A percentile compares a stretch with the other conserved stretches of the same genome.
These are phyloP conservation scores for Helianthus tuberosus DNA, from an alignment of 129 eudicot species.

Conservation along the genomic window DNA sequence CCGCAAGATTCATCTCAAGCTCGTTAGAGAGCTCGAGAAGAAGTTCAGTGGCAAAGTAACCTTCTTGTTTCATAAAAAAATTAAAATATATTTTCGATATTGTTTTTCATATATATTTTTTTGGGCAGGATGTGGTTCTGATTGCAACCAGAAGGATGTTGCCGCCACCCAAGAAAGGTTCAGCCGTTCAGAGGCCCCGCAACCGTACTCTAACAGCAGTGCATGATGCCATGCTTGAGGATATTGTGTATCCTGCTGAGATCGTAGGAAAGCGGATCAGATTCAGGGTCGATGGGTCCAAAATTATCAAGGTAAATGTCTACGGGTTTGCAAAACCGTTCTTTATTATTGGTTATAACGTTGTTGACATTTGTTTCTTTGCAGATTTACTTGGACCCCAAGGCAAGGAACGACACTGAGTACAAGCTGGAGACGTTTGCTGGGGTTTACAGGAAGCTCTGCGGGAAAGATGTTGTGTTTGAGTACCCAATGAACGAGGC, in stretches of 20 bases:
- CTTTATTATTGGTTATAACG: not conserved
- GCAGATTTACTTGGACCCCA: conserved; percentile 75
- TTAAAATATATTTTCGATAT: no score
- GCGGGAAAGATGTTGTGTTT: conserved; percentile 74
- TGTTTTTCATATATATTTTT: not conserved
- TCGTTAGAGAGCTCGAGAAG: conserved; percentile 93
- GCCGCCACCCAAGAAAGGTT: conserved; percentile 77
- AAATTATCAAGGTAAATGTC: conserved; percentile 59
- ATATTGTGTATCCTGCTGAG: conserved; percentile 68
- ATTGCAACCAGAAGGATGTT: conserved; percentile 70
- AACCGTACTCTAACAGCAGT: conserved; percentile 70
- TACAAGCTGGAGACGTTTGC: conserved; percentile 78
- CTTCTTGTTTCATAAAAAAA: not conserved
- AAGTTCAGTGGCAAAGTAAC: conserved; percentile 92
- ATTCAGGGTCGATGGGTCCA: conserved; percentile 65
- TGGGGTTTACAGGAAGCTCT: conserved; percentile 79
- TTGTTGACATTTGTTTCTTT: not conserved
- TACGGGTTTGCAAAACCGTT: not conserved
- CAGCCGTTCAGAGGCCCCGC: conserved; percentile 68
- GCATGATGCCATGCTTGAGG: conserved; percentile 71
- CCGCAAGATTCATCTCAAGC: conserved; percentile 83
- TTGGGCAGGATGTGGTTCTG: conserved; percentile 62
- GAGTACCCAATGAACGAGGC: conserved; percentile 61
- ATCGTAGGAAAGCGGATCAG: conserved; percentile 73
- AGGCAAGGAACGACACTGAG: conserved; percentile 72